phyloP scores from a whole-genome alignment of 768 basidiomycete species.

The Boletellus sp. region DNA sequence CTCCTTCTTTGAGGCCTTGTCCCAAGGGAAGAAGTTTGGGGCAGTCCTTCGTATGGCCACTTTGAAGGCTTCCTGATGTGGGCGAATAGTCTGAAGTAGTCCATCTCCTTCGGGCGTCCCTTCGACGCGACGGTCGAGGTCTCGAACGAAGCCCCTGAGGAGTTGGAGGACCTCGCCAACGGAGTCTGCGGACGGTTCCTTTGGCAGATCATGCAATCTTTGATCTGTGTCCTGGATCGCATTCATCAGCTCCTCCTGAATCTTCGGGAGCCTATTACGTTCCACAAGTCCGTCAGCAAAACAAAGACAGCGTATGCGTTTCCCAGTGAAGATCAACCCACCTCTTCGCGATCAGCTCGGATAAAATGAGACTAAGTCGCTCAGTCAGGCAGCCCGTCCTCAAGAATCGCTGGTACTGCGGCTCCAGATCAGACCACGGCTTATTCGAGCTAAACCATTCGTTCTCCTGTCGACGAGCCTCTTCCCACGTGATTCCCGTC shows the following conservation, averaged over 20 bases:
- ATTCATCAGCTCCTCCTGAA: conserved; percentile 53
- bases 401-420: conserved; percentile 47
- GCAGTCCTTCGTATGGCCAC: conserved; percentile 47
- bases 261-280: conserved; percentile 51
- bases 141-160: conserved; percentile 44
- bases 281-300: background rate
- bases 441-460: conserved; percentile 50
- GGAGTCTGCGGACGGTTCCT: conserved; percentile 52
- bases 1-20: conserved; percentile 8
- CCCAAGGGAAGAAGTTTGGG: conserved; percentile 56
- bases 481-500: conserved; percentile 44
- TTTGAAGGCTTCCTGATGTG: conserved; percentile 46
- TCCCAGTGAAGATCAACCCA: conserved; percentile 24
- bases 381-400: conserved; percentile 56
- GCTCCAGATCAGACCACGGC: conserved; percentile 56
- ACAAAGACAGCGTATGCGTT: background rate
- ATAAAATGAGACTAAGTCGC: conserved; percentile 56
- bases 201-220: conserved; percentile 37
- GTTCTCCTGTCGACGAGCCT: conserved; percentile 55
- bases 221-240: conserved; percentile 40
- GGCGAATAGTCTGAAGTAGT: conserved; percentile 53
- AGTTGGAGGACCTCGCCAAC: conserved; percentile 51
- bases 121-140: conserved; percentile 44
- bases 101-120: conserved; percentile 53
- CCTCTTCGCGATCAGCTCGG: conserved; percentile 61